Conservation (phyloP, 2,329 filamentous ascomycete species). For the Aspergillus transmontanensis region DNA sequence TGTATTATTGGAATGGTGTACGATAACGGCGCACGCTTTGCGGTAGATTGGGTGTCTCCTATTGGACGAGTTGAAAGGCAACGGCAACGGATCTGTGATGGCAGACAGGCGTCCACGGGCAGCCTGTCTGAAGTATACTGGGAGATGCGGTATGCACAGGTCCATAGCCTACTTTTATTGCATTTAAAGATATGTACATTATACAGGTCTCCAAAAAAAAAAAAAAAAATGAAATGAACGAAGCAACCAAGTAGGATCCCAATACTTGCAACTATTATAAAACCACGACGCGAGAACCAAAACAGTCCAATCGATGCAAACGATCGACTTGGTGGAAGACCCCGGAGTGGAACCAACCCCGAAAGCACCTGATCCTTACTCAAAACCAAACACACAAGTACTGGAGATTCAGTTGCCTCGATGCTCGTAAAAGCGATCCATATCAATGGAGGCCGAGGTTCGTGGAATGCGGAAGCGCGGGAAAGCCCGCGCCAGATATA, state of each 20-base stretch:
- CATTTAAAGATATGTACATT: constrained; percentile 26
- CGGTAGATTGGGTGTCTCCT: not conserved
- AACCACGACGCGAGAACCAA: not conserved
- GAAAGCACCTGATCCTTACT: not conserved
- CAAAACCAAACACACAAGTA: not conserved
- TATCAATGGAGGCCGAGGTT: not conserved
- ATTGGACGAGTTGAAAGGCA: not conserved
- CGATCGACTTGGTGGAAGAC: not conserved
- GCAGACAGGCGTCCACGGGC: not conserved
- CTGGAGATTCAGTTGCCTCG: not conserved
- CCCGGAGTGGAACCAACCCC: not conserved
- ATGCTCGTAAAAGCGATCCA: not conserved
- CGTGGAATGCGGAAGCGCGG: constrained; percentile 9
- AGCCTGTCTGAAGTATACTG: not conserved
- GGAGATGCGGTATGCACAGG: constrained; percentile 1
- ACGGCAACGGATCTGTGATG: not conserved
- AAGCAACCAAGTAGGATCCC: constrained; percentile 2
- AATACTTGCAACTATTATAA: constrained; percentile 7
- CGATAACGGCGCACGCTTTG: not conserved
- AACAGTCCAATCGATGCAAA: not conserved
- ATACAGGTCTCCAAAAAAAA: constrained; percentile 22
- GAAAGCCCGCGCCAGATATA: constrained; percentile 10
- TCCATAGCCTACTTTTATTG: constrained; percentile 23
- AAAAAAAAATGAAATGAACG: constrained; percentile 11
- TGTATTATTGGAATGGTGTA: not conserved